Base-by-base conservation (phyloP, 2,329 filamentous ascomycete genomes). In the Ophiocordyceps camponoti-saundersi region DNA sequence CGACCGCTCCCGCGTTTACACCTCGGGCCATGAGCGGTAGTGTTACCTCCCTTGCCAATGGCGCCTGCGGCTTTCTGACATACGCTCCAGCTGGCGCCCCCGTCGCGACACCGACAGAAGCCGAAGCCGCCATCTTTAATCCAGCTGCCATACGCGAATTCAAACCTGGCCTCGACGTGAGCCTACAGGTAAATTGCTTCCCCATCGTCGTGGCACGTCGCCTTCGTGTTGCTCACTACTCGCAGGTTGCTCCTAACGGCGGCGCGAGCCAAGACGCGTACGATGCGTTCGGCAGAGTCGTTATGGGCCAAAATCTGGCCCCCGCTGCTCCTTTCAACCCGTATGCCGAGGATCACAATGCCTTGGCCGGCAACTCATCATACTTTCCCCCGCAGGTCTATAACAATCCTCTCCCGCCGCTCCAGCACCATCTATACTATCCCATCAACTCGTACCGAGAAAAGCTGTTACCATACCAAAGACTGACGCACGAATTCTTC, bases 391-490 rank as follows among this genome's bases (percentile, higher is more conserved):
- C 70, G n/a, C 73, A 73, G 42, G 64, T 67, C 12, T 81, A 72
- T 56, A 60, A 67, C 12, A 61, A 70, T 12, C 68, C 71, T 16
- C 60, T 71, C 20, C 80, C 83, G 53, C 83, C 83, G 21, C 75
- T 88, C 6, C 85, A 90, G 68, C 94, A 95, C 61, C 92, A 98
- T 61, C 73, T 95, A 13, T 98, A 98, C 62, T 85, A 87, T 30
- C 88, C 89, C 0, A 75, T 89, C 48, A 87, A 86, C 6, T 80
- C 85, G n/a, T 77, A 88, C 59, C 77, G 80, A 50, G 84, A 90
- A 51, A 87, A 87, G 52, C 71, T 95, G 29, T 71, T 85, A 53
- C 79, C 83, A 3, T 95, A 94, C 58, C 90, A 98, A 60, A 79
- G 86, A 49, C 81, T 82, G 48, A 80, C 85, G 2, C 86, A 93